Conservation (phyloP, 495 filamentous ascomycete species). For the Penicillium cinerascens region DNA sequence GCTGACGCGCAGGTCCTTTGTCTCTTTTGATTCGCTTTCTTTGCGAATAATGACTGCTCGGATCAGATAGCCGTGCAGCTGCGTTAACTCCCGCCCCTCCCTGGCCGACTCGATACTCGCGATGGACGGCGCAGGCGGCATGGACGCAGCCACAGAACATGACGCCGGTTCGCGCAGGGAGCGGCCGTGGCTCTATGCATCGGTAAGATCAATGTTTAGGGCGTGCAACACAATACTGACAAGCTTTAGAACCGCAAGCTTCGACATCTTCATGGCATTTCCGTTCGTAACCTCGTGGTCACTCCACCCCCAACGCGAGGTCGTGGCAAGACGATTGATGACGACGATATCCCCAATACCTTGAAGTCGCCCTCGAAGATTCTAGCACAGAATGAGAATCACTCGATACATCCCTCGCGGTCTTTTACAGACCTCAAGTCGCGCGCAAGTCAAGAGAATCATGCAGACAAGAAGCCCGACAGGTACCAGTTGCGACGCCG, state of each 20-base stretch:
- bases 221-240: constrained; percentile 8
- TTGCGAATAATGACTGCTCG: constrained; percentile 2
- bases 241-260: constrained; percentile 72
- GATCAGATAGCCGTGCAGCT: neutral
- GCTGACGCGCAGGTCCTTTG: neutral
- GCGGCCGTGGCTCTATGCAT: constrained; percentile 23
- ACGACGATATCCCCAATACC: constrained; percentile 67
- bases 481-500: constrained; percentile 51
- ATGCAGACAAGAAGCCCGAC: constrained; percentile 20
- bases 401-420: constrained; percentile 60
- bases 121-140: constrained; percentile 12
- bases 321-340: constrained; percentile 76
- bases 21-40: neutral
- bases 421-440: constrained; percentile 68
- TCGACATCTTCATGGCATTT: constrained; percentile 83
- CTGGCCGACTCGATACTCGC: neutral
- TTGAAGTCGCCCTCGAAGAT: constrained; percentile 70
- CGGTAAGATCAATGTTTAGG: constrained; percentile 9
- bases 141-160: constrained; percentile 18
- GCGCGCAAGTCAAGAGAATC: constrained; percentile 21
- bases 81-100: constrained; percentile 1
- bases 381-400: constrained; percentile 55
- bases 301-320: constrained; percentile 43
- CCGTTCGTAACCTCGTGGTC: constrained; percentile 79
- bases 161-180: constrained; percentile 21